Evolutionary conservation across 441 rosid species (phyloP), one percentile per base, ranked within the genome.

Genomic region (Jatropha podagrica): DNA sequence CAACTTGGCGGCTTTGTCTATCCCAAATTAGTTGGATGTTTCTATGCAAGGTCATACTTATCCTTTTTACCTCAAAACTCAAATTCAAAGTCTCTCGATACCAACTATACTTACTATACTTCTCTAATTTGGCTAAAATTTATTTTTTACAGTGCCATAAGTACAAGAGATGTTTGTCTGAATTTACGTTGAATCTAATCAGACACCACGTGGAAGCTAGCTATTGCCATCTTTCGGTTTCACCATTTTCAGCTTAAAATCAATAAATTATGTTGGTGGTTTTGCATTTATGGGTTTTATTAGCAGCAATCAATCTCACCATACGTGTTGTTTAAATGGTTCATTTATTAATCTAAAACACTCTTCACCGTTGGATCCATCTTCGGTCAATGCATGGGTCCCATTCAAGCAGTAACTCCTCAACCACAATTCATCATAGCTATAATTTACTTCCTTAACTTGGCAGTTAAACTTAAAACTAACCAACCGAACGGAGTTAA

Each of bases 1-100:
- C 68, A 60, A 27, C 42, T 72, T 17, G 58, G 68, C 59, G 68
- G 68, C 75, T 11, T 13, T 8, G 13, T 38, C 42, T 32, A 18
- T 11, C 32, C 26, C 49, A 5, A 32, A 1, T 38, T 52, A 52
- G 23, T 23, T 23, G 23, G 23, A 23, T 23, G 0, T 23, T 23
- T 23, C 23, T 23, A 23, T 23, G 23, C 23, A 23, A 23, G 23
- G 23, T 23, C 0, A 23, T 23, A 23, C 23, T 23, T 23, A 23
- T 23, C 23, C 23, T 23, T 23, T 23, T 23, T 23, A 0, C 23
- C 23, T 23, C 23, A 23, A 23, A 23, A 41, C 3, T 41, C 7
- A 41, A 41, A n/a, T n/a, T 41, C 44, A 41, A 41, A 41, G n/a
- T n/a, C n/a, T n/a, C n/a, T n/a, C n/a, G n/a, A n/a, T n/a, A n/a